These are phyloP conservation scores for Pseudozyma thailandica DNA, from an alignment of 1,284 basidiomycete species.

Conservation along the genomic window DNA sequence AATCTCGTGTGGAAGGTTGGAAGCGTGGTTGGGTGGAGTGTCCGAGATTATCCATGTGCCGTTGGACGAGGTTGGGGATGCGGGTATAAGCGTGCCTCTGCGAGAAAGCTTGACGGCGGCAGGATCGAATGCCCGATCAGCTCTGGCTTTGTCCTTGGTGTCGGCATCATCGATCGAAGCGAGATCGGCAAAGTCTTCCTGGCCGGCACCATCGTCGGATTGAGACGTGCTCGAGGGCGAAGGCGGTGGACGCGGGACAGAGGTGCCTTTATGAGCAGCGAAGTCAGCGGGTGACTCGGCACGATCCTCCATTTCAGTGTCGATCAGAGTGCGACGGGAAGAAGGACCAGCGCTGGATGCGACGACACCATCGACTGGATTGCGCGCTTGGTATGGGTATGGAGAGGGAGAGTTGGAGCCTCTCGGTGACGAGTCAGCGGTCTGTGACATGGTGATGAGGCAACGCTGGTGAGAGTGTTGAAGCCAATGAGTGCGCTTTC, in stretches of 20 bases:
- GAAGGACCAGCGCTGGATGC: constrained; percentile 18
- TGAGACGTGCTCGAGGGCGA: constrained; percentile 61
- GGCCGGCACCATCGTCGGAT: constrained; percentile 56
- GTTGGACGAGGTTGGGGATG: constrained; percentile 43
- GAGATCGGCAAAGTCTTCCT: constrained; percentile 53
- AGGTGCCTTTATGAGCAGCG: constrained; percentile 3
- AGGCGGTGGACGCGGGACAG: constrained; percentile 55
- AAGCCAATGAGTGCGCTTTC: neutral
- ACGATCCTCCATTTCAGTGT: constrained; percentile 39
- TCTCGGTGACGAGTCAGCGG: constrained; percentile 44
- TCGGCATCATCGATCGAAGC: constrained; percentile 38
- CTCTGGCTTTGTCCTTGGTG: constrained; percentile 9
- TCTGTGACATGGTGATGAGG: constrained; percentile 29
- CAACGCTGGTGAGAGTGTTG: neutral
- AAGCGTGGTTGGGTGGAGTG: constrained; percentile 30
- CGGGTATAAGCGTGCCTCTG: constrained; percentile 41
- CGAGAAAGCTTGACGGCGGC: constrained; percentile 37
- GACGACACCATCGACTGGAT: constrained; percentile 4
- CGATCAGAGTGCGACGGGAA: constrained; percentile 22
- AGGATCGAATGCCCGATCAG: constrained; percentile 27
- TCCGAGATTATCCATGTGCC: constrained; percentile 41
- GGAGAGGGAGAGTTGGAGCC: constrained; percentile 51
- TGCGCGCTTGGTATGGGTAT: constrained; percentile 22
- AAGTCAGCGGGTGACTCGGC: constrained; percentile 39
- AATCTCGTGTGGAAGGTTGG: constrained; percentile 82